Base-by-base conservation (phyloP, 23 red algal species). In the Gracilaria vermiculophylla region DNA sequence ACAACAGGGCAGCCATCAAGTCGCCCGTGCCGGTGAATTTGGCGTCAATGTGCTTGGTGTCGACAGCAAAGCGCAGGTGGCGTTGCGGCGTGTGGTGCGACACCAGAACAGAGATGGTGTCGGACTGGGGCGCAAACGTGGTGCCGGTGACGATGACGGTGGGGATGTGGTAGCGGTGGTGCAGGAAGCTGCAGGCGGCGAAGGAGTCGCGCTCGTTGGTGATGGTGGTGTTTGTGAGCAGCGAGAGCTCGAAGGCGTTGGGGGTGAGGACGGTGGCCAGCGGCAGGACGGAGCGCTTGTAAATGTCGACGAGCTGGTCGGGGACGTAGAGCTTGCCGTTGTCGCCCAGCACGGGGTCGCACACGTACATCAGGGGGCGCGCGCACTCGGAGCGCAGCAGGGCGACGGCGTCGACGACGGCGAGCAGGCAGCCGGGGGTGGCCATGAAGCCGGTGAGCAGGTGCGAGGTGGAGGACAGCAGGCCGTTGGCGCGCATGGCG, bases 301-400 rank as follows among this genome's bases (percentile, higher is more conserved):
- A 99, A 3, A 95, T 74, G 27, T 85, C 51, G 50, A 96, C 67
- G 56, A 99, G 54, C 42, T 53, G 78, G 33, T 56, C 58, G 25
- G 87, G 83, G 41, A 96, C 94, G 76, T 99, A 99, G n/a, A 96
- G 83, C 3, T 84, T 84, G 24, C 92, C 92, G 35, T 92, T 69
- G 69, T 99, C 92, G 37, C 97, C 97, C 60, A 99, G 64, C 19
- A 99, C 97, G 5, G 97, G 97, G 44, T 99, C 97, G 83, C 97
- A 99, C 19, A 99, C 88, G 69, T 87, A 92, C 1, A 99, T 72
- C 4, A 83, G 49, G 9, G 1, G 58, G 13, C 7, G 58, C 58
- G 58, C 2, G 24, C 28, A 3, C 72, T 6, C 60, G 23, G 2
- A 42, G 36, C 44, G 24, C 28, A 95, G 72, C 78, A 76, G 40